Base-by-base conservation (phyloP, 2,329 filamentous ascomycete species). In the Pseudofabraea citricarpa region DNA sequence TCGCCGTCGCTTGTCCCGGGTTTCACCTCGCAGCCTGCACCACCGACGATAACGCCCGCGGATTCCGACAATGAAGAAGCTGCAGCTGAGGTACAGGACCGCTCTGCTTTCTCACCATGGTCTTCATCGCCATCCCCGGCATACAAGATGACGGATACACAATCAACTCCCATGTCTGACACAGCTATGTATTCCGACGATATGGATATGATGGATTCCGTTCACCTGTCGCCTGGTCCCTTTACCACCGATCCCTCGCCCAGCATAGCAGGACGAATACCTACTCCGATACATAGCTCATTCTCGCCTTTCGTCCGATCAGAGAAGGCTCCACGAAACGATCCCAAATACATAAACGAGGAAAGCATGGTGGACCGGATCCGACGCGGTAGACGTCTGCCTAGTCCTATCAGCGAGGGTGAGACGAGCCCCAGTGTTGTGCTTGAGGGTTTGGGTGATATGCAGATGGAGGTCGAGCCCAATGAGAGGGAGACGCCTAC, bases 361-460 rank as follows among this genome's bases (percentile, higher is more conserved):
- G 51, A 58, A 41, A 52, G 47, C 32, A 39, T 52, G 20, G 45
- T 57, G 35, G 54, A 52, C 43, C 46, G 47, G 13, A 52, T 60
- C 31, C 45, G 49, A 33, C 50, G 56, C 27, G 53, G 52, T 38
- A 47, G 57, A 46, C 49, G 57, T 36, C 43, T 64, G 23, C 61
- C 61, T 1, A 61, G 56, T 36, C 60, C 62, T 27, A 62, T 64
- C 27, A 60, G 57, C 35, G 61, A 64, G 46, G 59, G 56, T 12
- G 56, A 60, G 42, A 52, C 52, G 29, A 60, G 58, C 27, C 60
- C 59, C 7, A 58, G 54, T 48, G 35, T 56, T 4, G 57, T 60
- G 29, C 44, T 57, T 12, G 49, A 54, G 8, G 55, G 56, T 13
- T 41, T 62, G 12, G 45, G 44, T 21, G 58, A 55, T 19, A 62